A percentile compares a stretch with the other conserved stretches of the same genome.
Conservation (phyloP, 305 asterid species). For the Stenogyne calaminthoides region DNA sequence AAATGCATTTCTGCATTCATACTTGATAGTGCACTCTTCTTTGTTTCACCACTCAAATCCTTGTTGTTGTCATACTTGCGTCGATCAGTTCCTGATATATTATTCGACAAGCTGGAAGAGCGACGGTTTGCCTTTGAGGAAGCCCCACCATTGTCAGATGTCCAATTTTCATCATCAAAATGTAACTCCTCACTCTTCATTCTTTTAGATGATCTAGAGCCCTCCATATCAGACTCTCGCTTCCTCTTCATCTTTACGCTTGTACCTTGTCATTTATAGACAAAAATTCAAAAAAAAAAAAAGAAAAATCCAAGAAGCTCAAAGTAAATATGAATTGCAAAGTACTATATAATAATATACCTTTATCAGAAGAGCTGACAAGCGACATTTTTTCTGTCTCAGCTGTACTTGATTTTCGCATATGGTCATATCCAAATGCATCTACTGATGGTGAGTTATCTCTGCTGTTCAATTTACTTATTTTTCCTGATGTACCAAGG, state of each 20-base stretch:
- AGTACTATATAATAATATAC: constrained; percentile 41
- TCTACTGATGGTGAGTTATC: constrained; percentile 48
- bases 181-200: constrained; percentile 54
- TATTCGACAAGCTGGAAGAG: constrained; percentile 50
- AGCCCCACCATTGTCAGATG: constrained; percentile 54
- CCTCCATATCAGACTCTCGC: constrained; percentile 59
- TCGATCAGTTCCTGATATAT: constrained; percentile 47
- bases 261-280: constrained; percentile 44
- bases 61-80: constrained; percentile 40
- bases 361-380: constrained; percentile 54
- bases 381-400: constrained; percentile 50
- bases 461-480: constrained; percentile 44
- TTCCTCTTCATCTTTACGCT: constrained; percentile 55
- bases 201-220: constrained; percentile 69
- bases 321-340: constrained; percentile 22
- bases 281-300: constrained; percentile 18
- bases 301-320: constrained; percentile 26
- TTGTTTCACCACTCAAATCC: constrained; percentile 43
- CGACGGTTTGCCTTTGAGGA: constrained; percentile 53
- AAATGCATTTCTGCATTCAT: constrained; percentile 41
- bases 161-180: constrained; percentile 55
- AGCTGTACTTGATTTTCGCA: constrained; percentile 43
- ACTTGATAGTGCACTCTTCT: constrained; percentile 31
- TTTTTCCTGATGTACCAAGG: constrained; percentile 46
- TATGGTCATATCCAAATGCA: constrained; percentile 52